Evolutionary conservation across 73 alveolate genomes (phyloP).

Genomic region (Paramecium octaurelia): DNA sequence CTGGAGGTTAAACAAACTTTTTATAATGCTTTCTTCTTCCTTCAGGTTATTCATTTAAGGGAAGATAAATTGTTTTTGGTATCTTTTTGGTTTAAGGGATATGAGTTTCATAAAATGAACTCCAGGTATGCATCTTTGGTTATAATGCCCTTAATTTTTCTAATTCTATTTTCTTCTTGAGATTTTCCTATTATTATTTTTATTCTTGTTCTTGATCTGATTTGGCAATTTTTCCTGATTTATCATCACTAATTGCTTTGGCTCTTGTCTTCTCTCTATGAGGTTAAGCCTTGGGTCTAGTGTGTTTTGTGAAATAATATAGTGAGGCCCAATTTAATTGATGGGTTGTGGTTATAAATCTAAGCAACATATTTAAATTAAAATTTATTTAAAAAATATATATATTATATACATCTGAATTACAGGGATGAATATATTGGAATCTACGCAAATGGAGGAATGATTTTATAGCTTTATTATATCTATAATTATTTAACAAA

Average conservation of each 20-base stretch:
- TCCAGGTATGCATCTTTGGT: constrained; percentile 31
- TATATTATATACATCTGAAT: neutral
- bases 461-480: neutral
- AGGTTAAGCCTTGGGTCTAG: neutral
- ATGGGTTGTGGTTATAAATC: neutral
- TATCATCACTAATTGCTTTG: constrained; percentile 39
- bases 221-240: constrained; percentile 48
- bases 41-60: neutral
- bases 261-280: constrained; percentile 35
- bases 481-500: too few relatives aligned
- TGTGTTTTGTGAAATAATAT: neutral
- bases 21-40: neutral
- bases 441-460: neutral
- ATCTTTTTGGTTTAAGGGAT: neutral
- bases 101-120: constrained; percentile 14
- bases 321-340: neutral
- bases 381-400: neutral
- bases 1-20: neutral
- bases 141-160: constrained; percentile 38
- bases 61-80: neutral
- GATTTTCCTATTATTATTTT: neutral
- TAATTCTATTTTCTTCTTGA: constrained; percentile 15
- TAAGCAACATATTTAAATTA: neutral
- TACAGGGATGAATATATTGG: neutral
- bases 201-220: constrained; percentile 31